Conservation (phyloP, 768 basidiomycete species). For the Calocera cornea region DNA sequence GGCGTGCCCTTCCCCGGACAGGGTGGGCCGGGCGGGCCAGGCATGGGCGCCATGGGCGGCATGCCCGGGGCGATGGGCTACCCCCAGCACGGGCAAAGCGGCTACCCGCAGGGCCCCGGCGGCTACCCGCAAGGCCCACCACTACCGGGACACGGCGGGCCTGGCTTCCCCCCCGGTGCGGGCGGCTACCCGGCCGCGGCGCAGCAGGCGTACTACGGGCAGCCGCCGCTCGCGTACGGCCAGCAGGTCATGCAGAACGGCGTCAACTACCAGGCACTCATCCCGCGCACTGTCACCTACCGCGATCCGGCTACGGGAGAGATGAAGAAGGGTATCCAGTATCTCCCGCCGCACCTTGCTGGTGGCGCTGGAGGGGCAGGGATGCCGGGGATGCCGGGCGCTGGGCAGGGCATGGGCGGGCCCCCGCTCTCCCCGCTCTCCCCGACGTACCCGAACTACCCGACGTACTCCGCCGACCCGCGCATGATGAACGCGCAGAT, state of each 20-base stretch:
- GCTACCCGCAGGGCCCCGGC: no score
- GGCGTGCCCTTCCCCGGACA: no score
- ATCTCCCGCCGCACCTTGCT: neutral
- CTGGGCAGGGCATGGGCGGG: neutral
- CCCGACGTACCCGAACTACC: neutral
- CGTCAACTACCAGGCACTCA: constrained; percentile 3
- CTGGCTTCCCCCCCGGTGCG: no score
- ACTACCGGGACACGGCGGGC: no score
- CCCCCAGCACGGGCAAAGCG: no score
- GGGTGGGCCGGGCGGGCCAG: no score
- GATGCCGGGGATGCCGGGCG: neutral
- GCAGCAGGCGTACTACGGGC: neutral
- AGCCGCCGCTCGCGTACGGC: neutral
- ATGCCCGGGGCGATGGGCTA: no score
- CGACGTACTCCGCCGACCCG: constrained; percentile 1
- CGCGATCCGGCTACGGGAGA: neutral
- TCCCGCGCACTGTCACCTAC: constrained; percentile 1
- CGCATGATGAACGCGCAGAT: neutral
- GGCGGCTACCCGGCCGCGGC: neutral
- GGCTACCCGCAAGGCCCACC: no score
- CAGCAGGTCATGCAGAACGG: constrained; percentile 3
- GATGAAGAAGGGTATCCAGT: neutral
- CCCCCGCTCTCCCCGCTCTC: neutral
- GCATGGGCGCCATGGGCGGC: no score
- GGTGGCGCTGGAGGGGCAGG: neutral